Evolutionary conservation across 2,329 filamentous ascomycete genomes (phyloP).

Genomic region (Pseudogymnoascus sp.): DNA sequence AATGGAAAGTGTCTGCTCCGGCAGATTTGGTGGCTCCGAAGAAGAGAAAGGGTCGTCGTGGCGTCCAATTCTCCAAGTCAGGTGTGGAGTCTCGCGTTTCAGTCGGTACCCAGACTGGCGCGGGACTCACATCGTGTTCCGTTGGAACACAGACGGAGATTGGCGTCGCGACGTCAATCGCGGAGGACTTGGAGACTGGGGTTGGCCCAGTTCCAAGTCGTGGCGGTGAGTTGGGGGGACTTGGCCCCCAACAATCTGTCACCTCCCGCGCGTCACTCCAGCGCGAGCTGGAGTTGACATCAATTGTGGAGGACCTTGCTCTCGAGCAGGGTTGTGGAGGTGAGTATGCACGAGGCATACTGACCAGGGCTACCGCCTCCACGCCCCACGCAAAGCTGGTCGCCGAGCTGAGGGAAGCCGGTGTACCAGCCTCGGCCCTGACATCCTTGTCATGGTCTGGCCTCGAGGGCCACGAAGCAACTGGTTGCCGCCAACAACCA

Average conservation of each 20-base stretch:
- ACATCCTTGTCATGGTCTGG: neutral
- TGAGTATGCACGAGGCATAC: neutral
- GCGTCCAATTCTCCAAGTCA: neutral
- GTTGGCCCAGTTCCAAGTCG: neutral
- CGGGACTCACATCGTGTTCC: neutral
- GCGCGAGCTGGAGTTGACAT: conserved; percentile 6
- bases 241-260: neutral
- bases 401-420: neutral
- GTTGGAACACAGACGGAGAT: neutral
- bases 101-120: neutral
- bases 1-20: no score
- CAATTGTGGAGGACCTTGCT: conserved; percentile 1
- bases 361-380: conserved; percentile 3
- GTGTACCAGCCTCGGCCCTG: neutral
- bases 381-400: neutral
- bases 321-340: neutral
- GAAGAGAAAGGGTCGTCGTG: neutral
- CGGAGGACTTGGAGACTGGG: neutral
- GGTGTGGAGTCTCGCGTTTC: neutral
- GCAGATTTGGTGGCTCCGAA: no score
- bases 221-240: neutral
- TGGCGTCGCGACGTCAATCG: neutral
- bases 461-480: conserved; percentile 2
- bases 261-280: conserved; percentile 1
- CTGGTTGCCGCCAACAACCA: neutral